These are phyloP conservation scores for Lentinula sp. DNA, from an alignment of 768 basidiomycete genomes.

Conservation along the genomic window DNA sequence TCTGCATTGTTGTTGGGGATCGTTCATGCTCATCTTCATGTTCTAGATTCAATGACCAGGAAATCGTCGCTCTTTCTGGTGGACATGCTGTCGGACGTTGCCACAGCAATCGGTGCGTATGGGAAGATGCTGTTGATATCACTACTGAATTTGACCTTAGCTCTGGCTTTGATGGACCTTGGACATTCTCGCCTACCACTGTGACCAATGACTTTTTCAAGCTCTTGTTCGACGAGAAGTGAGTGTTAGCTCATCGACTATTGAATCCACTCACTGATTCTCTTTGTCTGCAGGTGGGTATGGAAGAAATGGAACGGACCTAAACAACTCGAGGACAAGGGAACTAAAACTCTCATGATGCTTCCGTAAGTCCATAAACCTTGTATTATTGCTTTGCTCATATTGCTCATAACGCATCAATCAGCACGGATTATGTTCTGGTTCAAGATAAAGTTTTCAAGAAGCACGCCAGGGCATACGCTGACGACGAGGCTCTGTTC, in stretches of 20 bases:
- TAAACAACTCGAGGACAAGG: constrained; percentile 92
- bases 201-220: constrained; percentile 84
- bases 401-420: neutral
- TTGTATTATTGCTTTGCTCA: neutral
- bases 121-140: neutral
- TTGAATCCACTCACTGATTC: neutral
- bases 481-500: constrained; percentile 78
- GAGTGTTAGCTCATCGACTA: constrained; percentile 10
- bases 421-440: constrained; percentile 82
- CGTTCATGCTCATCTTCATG: neutral
- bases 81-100: constrained; percentile 96
- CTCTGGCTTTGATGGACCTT: constrained; percentile 86
- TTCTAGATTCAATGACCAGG: constrained; percentile 82
- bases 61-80: constrained; percentile 92
- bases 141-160: constrained; percentile 16
- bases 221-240: constrained; percentile 84
- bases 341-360: constrained; percentile 90
- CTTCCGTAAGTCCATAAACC: constrained; percentile 59
- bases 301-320: constrained; percentile 96
- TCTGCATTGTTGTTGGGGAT: neutral
- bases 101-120: constrained; percentile 65
- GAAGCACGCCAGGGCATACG: constrained; percentile 83
- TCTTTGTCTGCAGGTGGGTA: constrained; percentile 48
- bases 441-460: constrained; percentile 89
- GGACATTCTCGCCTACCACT: constrained; percentile 91